Evolutionary conservation across 1,284 basidiomycete genomes (phyloP), one percentile per base, ranked within the genome.

Genomic region (Coniferiporia sulphurascens): DNA sequence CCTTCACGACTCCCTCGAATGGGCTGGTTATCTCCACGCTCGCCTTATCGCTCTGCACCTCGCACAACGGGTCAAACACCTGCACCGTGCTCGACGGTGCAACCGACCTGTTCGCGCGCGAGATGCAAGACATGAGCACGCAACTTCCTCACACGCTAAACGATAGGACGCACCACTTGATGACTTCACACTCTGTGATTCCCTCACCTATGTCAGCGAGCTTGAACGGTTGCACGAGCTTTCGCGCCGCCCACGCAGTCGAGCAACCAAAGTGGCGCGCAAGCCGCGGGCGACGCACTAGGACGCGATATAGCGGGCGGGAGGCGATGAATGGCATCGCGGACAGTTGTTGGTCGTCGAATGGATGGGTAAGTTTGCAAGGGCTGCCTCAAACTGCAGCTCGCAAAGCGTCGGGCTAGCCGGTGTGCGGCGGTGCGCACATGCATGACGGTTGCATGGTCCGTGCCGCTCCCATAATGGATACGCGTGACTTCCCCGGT

Each of bases 131-230:
- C 5, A 27, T 27, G 27, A 27, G 27, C 27, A 27, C 27, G 13
- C 27, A 15, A 13, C 22, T 44, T 48, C 21, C 21, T 34, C n/a
- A 5, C 13, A 17, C 19, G 34, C 4, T 9, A 55, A n/a, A 44
- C 15, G 61, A 52, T 27, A 32, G 41, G 52, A 84, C 86, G 64
- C 66, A 89, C 93, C 93, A 95, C 72, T 87, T 89, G 61, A 95
- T 84, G 64, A 95, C 82, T 73, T 95, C 93, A 66, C 91, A 93
- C 72, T 95, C 92, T 36, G 90, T 92, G 64, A 90, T 91, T 9
- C 88, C 95, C 73, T 98, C 95, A 8, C 95, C 95, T 66, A 97
- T 95, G 71, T 98, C 95, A 12, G 93, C 93, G n/a, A 97, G 84
- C 64, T 89, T 91, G 80, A 96, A 97, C 10, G 78, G 80, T 61